Evolutionary conservation across 169 alveolate genomes (phyloP).

Genomic region (Eimeria maxima): DNA sequence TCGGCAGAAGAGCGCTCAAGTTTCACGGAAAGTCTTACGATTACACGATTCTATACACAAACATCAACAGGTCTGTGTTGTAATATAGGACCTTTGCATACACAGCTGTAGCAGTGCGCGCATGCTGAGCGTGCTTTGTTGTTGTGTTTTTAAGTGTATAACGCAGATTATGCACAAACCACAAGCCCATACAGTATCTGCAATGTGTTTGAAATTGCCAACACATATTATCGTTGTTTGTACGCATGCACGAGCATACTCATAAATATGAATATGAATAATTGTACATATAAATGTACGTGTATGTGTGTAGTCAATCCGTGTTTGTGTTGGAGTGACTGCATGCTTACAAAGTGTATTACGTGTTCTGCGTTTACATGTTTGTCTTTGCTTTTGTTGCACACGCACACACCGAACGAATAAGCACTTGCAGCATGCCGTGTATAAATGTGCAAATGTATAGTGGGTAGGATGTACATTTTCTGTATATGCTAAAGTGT

Average conservation of each 20-base stretch:
- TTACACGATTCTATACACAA: conserved; percentile 95
- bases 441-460: no score
- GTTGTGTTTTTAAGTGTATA: no score
- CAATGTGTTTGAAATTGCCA: background rate
- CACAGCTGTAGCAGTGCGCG: no score
- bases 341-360: no score
- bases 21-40: conserved; percentile 98
- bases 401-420: background rate
- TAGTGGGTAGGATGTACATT: no score
- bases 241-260: no score
- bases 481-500: background rate
- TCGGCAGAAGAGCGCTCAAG: conserved; percentile 94
- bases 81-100: background rate
- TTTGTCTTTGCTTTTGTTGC: background rate
- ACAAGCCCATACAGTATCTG: no score
- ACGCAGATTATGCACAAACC: no score
- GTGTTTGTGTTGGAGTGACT: no score
- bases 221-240: no score
- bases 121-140: no score
- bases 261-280: background rate
- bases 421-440: background rate
- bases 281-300: conserved; percentile 1
- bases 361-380: no score
- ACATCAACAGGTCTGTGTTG: conserved; percentile 86
- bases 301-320: background rate